Conservation (phyloP, 257 asterid genomes). For the Petrea volubilis region DNA sequence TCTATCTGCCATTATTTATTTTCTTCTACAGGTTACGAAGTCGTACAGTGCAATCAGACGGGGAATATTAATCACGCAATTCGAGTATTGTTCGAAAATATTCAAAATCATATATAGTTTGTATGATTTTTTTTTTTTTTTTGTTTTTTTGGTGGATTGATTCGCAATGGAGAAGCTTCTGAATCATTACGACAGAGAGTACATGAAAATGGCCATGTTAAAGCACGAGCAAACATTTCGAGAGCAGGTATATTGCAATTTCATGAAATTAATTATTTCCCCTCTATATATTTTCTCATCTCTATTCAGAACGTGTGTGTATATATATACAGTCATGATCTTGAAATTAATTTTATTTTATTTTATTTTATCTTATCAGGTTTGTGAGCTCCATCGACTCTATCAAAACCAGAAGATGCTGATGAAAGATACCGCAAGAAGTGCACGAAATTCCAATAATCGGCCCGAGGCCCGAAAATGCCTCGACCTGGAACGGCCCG, state of each 20-base stretch:
- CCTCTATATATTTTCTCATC: not conserved
- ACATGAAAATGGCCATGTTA: constrained; percentile 85
- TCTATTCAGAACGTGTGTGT: too few relatives aligned
- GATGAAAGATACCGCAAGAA: constrained; percentile 53
- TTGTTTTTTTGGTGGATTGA: not conserved
- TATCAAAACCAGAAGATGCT: constrained; percentile 74
- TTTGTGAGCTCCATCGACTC: constrained; percentile 84
- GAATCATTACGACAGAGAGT: constrained; percentile 68
- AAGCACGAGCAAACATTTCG: constrained; percentile 93
- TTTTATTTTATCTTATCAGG: constrained; percentile 35
- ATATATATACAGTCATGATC: not conserved
- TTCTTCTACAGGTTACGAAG: constrained; percentile 24
- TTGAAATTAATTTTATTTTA: not conserved
- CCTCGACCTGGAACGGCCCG: constrained; percentile 38
- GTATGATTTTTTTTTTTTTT: constrained; percentile 1
- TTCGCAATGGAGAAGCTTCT: constrained; percentile 66
- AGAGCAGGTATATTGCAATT: constrained; percentile 58
- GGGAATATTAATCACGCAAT: not conserved
- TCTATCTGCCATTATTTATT: not conserved
- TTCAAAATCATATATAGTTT: not conserved
- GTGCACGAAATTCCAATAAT: constrained; percentile 3
- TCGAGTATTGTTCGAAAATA: not conserved
- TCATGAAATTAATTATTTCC: not conserved
- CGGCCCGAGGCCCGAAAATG: constrained; percentile 22
- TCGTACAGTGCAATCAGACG: not conserved